phyloP scores from a whole-genome alignment of 2,329 filamentous ascomycete species.

The Allantophomopsis lycopodina region DNA sequence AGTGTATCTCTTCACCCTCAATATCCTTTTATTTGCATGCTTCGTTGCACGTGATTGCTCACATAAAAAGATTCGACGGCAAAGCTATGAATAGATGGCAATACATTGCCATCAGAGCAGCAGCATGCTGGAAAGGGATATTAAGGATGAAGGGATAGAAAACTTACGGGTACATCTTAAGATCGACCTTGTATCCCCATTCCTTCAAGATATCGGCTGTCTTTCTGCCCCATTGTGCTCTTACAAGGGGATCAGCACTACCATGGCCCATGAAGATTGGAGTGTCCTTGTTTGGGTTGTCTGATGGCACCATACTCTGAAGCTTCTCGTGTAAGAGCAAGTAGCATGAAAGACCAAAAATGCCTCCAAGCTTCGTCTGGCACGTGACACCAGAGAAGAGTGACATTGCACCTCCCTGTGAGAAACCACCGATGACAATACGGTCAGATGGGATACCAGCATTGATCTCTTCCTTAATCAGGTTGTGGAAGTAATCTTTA shows the following conservation, averaged over 20 bases:
- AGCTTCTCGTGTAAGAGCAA: slow-evolving; percentile 57
- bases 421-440: slow-evolving; percentile 78
- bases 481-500: slow-evolving; percentile 59
- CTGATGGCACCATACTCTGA: slow-evolving; percentile 37
- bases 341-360: slow-evolving; percentile 77
- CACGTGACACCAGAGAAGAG: slow-evolving; percentile 66
- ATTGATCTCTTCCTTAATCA: slow-evolving; percentile 71
- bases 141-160: neutral
- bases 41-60: no score
- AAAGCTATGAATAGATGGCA: no score
- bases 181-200: slow-evolving; percentile 58
- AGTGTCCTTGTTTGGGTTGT: slow-evolving; percentile 56
- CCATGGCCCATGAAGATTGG: slow-evolving; percentile 87
- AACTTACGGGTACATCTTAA: slow-evolving; percentile 62
- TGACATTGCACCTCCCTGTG: slow-evolving; percentile 78
- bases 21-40: no score
- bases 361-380: slow-evolving; percentile 65
- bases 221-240: slow-evolving; percentile 50
- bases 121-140: no score
- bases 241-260: slow-evolving; percentile 61
- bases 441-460: slow-evolving; percentile 69
- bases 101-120: no score
- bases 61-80: no score
- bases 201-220: slow-evolving; percentile 55
- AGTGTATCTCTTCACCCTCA: neutral